Percentiles rank a stretch among this genome's conserved stretches.
Evolutionary conservation across 148 eudicot species (phyloP).

Genomic region (Rhododendron mucronatum): DNA sequence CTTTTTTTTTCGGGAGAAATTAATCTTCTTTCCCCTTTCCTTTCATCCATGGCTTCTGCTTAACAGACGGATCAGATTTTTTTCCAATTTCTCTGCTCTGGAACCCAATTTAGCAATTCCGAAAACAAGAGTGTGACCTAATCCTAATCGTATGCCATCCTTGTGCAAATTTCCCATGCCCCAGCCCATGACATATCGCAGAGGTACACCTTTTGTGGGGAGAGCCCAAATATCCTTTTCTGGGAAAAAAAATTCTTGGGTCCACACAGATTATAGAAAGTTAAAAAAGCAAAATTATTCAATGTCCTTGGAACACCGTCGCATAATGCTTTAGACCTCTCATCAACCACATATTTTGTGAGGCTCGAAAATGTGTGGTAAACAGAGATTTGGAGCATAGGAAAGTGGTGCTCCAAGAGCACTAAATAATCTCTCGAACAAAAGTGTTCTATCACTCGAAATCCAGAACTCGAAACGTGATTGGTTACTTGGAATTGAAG

Average conservation of each 20-base stretch:
- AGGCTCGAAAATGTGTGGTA: too few species aligned
- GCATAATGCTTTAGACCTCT: rapidly evolving
- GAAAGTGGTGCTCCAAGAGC: too few species aligned
- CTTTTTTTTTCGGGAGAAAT: too few species aligned
- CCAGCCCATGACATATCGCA: conserved; percentile 4
- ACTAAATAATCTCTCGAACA: too few species aligned
- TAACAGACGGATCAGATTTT: too few species aligned
- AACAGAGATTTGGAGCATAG: too few species aligned
- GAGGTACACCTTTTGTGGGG: background rate
- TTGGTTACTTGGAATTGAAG: conserved; percentile 24
- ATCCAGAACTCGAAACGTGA: conserved; percentile 30
- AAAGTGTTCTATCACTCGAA: conserved; percentile 9
- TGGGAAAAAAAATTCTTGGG: background rate
- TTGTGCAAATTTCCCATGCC: conserved; percentile 6
- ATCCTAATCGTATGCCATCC: background rate
- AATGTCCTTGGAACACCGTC: too few species aligned
- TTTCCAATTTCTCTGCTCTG: background rate
- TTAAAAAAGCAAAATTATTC: too few species aligned
- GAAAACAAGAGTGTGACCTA: background rate
- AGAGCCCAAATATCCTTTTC: background rate
- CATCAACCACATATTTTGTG: too few species aligned
- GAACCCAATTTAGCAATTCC: background rate
- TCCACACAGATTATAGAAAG: background rate
- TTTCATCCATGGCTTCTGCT: too few species aligned
- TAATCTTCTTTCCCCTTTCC: too few species aligned